Evolutionary conservation across 2,329 filamentous ascomycete genomes (phyloP).

Genomic region (Sordariomycetes sp.): DNA sequence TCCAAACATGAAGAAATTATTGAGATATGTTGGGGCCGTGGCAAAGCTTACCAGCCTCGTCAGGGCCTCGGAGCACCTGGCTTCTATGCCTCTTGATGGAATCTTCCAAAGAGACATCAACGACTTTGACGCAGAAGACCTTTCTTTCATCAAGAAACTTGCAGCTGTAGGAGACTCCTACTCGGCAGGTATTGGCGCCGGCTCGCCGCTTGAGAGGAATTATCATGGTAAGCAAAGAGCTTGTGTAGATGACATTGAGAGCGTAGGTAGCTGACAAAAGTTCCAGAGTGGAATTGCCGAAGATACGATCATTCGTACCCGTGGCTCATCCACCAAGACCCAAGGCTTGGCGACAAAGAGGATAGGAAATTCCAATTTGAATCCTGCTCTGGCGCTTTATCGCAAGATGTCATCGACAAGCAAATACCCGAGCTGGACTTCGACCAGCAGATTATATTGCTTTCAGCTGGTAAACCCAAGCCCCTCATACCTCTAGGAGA

Average conservation of each 20-base stretch:
- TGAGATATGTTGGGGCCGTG: too few species aligned
- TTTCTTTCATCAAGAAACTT: slow-evolving; percentile 8
- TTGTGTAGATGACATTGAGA: too few species aligned
- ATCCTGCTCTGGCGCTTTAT: slow-evolving; percentile 9
- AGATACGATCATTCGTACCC: slow-evolving; percentile 9
- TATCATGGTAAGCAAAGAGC: too few species aligned
- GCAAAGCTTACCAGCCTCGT: too few species aligned
- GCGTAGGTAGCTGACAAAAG: not conserved
- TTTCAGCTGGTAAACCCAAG: slow-evolving; percentile 6
- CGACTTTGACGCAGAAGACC: slow-evolving; percentile 5
- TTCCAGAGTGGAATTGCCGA: slow-evolving; percentile 6
- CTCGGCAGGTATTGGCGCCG: slow-evolving; percentile 10
- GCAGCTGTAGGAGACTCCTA: slow-evolving; percentile 10
- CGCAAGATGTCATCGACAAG: slow-evolving; percentile 5
- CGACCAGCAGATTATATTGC: slow-evolving; percentile 5
- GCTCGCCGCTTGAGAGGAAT: too few species aligned
- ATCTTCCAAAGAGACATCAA: slow-evolving; percentile 2
- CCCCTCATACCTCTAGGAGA: too few species aligned
- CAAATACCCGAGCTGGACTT: slow-evolving; percentile 7
- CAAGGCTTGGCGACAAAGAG: slow-evolving; percentile 5
- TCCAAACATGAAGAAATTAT: too few species aligned
- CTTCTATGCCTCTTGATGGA: not conserved
- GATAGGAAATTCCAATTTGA: slow-evolving; percentile 8
- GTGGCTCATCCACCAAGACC: slow-evolving; percentile 6
- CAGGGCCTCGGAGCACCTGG: not conserved